Percentiles rank a stretch among this genome's conserved stretches.
These are phyloP conservation scores for Collariella sp. DNA, from an alignment of 495 filamentous ascomycete species.

Conservation along the genomic window DNA sequence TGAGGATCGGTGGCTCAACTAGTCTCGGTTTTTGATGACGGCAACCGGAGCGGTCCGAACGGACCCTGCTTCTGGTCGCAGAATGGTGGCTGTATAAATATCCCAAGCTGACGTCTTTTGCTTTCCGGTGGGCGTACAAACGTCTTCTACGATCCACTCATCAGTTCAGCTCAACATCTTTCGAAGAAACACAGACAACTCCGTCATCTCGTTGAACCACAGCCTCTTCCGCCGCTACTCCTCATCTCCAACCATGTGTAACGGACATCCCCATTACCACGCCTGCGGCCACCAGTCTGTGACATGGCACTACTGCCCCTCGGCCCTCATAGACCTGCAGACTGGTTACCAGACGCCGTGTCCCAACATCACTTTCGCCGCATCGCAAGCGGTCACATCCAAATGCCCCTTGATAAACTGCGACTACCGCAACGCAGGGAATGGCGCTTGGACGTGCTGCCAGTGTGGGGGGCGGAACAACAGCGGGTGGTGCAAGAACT, in stretches of 20 bases:
- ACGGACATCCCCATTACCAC: conserved; percentile 37
- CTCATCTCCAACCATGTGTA: conserved; percentile 28
- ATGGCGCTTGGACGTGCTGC: conserved; percentile 38
- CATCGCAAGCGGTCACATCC: conserved; percentile 28
- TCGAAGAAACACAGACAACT: neutral
- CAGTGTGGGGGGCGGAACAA: conserved; percentile 33
- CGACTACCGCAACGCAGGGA: conserved; percentile 28
- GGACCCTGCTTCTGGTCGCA: neutral
- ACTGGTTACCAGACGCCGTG: conserved; percentile 37
- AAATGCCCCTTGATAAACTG: conserved; percentile 36
- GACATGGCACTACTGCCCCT: conserved; percentile 38
- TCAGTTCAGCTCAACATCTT: neutral
- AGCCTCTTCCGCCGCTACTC: neutral
- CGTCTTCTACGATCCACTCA: neutral
- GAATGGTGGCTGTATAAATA: neutral
- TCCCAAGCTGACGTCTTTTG: neutral
- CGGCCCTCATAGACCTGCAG: conserved; percentile 32
- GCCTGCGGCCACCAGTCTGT: conserved; percentile 37
- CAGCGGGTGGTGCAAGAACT: conserved; percentile 33
- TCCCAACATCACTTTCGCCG: conserved; percentile 32
- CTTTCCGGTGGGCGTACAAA: neutral
- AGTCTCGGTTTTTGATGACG: neutral
- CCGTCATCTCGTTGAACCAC: neutral
- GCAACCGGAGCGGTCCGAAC: neutral
- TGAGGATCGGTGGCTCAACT: neutral